phyloP scores from a whole-genome alignment of 2,329 filamentous ascomycete genomes.

The Drechmeria coniospora region DNA sequence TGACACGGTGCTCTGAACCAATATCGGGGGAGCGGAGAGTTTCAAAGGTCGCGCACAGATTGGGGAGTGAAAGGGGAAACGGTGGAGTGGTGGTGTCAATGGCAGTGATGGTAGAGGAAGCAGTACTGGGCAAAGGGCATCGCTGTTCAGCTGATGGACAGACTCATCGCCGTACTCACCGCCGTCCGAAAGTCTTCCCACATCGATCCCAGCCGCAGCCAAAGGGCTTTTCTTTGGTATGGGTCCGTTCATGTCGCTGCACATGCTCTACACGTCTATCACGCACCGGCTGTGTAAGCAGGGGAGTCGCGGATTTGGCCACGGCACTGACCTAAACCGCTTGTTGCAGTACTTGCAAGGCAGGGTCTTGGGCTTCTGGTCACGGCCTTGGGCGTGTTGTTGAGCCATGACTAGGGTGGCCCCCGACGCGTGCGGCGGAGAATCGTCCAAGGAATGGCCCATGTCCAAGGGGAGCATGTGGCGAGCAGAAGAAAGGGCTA shows the following conservation, averaged over 20 bases:
- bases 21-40: too few relatives aligned
- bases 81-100: too few relatives aligned
- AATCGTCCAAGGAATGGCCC: slow-evolving; percentile 36
- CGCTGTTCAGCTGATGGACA: background rate
- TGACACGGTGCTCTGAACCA: too few relatives aligned
- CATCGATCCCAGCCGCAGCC: slow-evolving; percentile 43
- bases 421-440: slow-evolving; percentile 16
- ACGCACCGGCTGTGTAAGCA: slow-evolving; percentile 7
- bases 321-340: slow-evolving; percentile 38
- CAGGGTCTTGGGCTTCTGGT: slow-evolving; percentile 45
- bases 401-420: slow-evolving; percentile 22
- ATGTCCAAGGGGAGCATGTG: slow-evolving; percentile 39
- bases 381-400: slow-evolving; percentile 34
- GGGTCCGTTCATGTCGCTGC: slow-evolving; percentile 46
- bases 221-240: slow-evolving; percentile 52
- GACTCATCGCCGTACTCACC: slow-evolving; percentile 26
- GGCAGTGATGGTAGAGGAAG: slow-evolving; percentile 3
- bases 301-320: slow-evolving; percentile 4
- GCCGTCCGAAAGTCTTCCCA: slow-evolving; percentile 46
- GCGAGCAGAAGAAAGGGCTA: slow-evolving; percentile 9
- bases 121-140: slow-evolving; percentile 4
- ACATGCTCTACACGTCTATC: slow-evolving; percentile 47
- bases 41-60: too few relatives aligned
- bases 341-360: slow-evolving; percentile 50
- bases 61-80: too few relatives aligned